Conservation (phyloP, 192 early-diverging fungal species). For the Coemansia pectinata region DNA sequence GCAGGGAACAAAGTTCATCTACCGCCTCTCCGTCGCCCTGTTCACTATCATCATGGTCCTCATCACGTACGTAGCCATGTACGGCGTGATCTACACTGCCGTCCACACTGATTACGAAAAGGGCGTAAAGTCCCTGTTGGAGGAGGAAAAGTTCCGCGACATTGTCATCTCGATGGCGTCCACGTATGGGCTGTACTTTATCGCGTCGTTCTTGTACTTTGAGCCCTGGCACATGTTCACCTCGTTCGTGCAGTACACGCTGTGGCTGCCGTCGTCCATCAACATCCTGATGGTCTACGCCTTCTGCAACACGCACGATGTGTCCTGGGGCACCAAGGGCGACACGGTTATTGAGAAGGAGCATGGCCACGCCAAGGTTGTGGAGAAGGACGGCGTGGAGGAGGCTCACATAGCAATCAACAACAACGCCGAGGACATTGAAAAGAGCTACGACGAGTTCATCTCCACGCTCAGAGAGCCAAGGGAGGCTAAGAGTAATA, state of each 20-base stretch:
- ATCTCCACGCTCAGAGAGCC: constrained; percentile 60
- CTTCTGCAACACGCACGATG: constrained; percentile 94
- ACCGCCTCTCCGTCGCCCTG: constrained; percentile 70
- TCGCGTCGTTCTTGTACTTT: constrained; percentile 76
- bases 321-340: constrained; percentile 97
- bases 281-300: constrained; percentile 94
- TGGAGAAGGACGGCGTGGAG: constrained; percentile 67
- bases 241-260: constrained; percentile 83
- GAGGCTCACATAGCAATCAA: constrained; percentile 77
- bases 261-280: constrained; percentile 83
- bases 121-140: constrained; percentile 46
- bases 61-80: constrained; percentile 75
- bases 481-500: constrained; percentile 36
- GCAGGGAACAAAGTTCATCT: constrained; percentile 83
- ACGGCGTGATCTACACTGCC: constrained; percentile 59
- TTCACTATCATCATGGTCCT: constrained; percentile 88
- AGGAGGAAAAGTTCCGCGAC: constrained; percentile 68
- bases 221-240: constrained; percentile 94
- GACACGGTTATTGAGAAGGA: constrained; percentile 68
- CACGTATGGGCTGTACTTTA: constrained; percentile 82
- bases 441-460: constrained; percentile 81
- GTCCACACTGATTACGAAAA: constrained; percentile 46
- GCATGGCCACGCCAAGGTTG: constrained; percentile 76
- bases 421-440: constrained; percentile 73
- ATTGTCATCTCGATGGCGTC: constrained; percentile 76